phyloP scores from a whole-genome alignment of 179 eudicot genomes.

The Beta lomatogona region DNA sequence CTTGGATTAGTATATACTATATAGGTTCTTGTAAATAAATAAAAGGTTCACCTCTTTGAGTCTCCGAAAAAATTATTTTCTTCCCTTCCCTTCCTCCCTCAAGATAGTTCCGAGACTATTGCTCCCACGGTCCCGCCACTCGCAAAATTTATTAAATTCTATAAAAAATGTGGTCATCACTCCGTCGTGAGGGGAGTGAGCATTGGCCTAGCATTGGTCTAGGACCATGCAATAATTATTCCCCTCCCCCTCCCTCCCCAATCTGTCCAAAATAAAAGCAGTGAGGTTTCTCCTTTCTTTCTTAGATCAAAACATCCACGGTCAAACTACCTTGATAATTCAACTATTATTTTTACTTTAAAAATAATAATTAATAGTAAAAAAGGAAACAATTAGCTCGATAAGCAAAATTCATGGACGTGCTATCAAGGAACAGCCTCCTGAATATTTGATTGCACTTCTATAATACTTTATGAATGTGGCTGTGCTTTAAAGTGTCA shows the following conservation, averaged over 20 bases:
- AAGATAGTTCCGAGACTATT: too few species aligned
- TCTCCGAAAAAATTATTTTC: neutral
- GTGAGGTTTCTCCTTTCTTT: neutral
- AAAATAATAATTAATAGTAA: neutral
- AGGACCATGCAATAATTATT: neutral
- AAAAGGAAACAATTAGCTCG: neutral
- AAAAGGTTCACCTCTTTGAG: neutral
- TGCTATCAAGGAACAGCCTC: neutral
- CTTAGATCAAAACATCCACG: neutral
- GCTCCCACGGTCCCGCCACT: too few species aligned
- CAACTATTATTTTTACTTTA: neutral
- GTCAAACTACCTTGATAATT: neutral
- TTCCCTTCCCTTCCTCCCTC: neutral
- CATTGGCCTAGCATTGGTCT: neutral
- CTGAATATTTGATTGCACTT: neutral
- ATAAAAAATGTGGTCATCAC: neutral
- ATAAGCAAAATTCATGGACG: neutral
- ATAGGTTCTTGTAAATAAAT: neutral
- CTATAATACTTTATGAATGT: neutral
- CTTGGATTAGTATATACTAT: neutral
- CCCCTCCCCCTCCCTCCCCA: neutral
- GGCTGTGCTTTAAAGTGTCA: neutral
- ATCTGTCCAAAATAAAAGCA: too few species aligned
- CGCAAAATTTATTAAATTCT: too few species aligned
- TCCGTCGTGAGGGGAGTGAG: neutral